Percentiles rank a stretch among this genome's conserved stretches.
Conservation (phyloP, 2,329 filamentous ascomycete genomes). For the Epichloe glyceriae region DNA sequence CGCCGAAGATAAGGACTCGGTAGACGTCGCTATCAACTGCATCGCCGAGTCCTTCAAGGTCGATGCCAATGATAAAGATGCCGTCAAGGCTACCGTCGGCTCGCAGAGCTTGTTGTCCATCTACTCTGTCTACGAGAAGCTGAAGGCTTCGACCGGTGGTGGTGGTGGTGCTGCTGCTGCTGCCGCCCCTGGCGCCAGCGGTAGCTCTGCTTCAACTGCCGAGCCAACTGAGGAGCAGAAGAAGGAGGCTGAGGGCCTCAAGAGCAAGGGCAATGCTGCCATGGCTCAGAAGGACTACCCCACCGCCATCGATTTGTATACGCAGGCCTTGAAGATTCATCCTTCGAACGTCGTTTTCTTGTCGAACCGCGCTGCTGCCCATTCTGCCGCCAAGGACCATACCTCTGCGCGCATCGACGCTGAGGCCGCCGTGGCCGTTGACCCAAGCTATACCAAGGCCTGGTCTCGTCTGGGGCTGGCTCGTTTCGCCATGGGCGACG, state of each 20-base stretch:
- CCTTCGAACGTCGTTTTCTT: conserved; percentile 92
- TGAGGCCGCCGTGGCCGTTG: conserved; percentile 75
- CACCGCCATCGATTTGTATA: conserved; percentile 74
- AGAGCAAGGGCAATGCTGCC: conserved; percentile 82
- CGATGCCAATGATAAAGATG: conserved; percentile 62
- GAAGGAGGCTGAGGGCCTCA: conserved; percentile 75
- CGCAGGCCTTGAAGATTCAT: conserved; percentile 66
- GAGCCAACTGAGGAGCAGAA: conserved; percentile 45
- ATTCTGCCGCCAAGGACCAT: conserved; percentile 76
- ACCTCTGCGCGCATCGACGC: conserved; percentile 75
- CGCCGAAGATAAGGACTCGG: conserved; percentile 79
- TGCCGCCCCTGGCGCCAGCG: conserved; percentile 17
- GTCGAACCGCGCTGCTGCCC: conserved; percentile 90
- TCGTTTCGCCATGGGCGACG: conserved; percentile 81
- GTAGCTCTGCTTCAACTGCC: conserved; percentile 13
- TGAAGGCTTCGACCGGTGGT: conserved; percentile 45
- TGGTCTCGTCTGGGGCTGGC: conserved; percentile 91
- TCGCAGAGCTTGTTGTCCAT: conserved; percentile 80
- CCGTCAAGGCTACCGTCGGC: conserved; percentile 66
- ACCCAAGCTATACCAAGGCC: conserved; percentile 91
- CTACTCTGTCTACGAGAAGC: conserved; percentile 92
- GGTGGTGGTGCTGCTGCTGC: conserved; percentile 25
- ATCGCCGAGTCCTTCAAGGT: conserved; percentile 94
- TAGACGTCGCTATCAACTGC: conserved; percentile 89
- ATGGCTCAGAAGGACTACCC: conserved; percentile 92